phyloP scores from a whole-genome alignment of 73 alveolate genomes.

The Paramecium tetraurelia region DNA sequence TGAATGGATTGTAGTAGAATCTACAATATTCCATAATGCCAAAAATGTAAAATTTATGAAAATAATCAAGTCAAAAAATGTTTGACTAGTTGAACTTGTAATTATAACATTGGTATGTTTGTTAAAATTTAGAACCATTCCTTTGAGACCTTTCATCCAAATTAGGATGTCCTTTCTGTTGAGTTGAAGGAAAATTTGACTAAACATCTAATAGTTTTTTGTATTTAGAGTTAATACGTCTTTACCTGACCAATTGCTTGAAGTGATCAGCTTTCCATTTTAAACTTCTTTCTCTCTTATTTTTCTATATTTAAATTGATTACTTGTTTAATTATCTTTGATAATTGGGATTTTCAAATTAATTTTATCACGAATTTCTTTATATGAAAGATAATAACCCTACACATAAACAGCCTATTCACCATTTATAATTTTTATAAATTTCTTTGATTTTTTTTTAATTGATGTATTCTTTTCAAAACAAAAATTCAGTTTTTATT shows the following conservation, averaged over 20 bases:
- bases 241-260: slow-evolving; percentile 30
- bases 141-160: neutral
- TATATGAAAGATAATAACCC: neutral
- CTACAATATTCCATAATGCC: neutral
- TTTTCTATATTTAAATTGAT: neutral
- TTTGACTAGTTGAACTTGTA: neutral
- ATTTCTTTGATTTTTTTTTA: neutral
- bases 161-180: neutral
- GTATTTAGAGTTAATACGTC: neutral
- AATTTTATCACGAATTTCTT: neutral
- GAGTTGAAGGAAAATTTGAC: neutral
- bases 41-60: neutral
- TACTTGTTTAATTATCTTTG: neutral
- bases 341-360: neutral
- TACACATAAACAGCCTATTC: neutral
- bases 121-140: neutral
- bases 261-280: neutral
- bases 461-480: neutral
- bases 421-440: neutral
- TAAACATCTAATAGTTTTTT: neutral
- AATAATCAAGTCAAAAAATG: neutral
- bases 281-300: neutral
- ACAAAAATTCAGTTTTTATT: neutral
- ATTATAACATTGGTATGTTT: neutral
- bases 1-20: neutral